These are phyloP conservation scores for Zymoseptoria crescenta DNA, from an alignment of 2,329 filamentous ascomycete genomes.

Conservation along the genomic window DNA sequence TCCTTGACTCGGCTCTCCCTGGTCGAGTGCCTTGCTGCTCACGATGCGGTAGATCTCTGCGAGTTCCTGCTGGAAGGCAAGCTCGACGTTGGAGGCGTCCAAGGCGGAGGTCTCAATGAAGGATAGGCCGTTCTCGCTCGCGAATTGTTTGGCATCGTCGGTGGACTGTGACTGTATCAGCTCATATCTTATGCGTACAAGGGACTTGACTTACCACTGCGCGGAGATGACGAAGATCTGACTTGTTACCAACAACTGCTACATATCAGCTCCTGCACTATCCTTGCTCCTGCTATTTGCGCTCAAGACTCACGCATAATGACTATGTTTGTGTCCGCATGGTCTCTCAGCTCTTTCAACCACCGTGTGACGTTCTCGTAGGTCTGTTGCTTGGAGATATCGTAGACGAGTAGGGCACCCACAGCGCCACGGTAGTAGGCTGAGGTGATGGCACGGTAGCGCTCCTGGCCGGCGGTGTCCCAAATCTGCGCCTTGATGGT, in stretches of 20 bases:
- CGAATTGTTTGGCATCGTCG: constrained; percentile 96
- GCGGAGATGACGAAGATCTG: constrained; percentile 96
- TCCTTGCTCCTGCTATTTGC: not conserved
- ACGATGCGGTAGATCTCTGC: constrained; percentile 99
- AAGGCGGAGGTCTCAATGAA: constrained; percentile 99
- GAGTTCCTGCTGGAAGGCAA: constrained; percentile 97
- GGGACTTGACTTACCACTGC: constrained; percentile 50
- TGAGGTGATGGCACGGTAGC: constrained; percentile 97
- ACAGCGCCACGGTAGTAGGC: constrained; percentile 98
- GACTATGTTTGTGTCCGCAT: constrained; percentile 89
- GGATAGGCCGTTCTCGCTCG: constrained; percentile 68
- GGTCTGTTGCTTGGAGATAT: constrained; percentile 20
- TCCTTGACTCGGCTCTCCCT: constrained; percentile 72
- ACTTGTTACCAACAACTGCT: constrained; percentile 72
- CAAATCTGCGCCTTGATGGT: constrained; percentile 99
- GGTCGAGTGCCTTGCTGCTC: constrained; percentile 92
- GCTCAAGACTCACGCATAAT: not conserved
- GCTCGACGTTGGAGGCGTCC: constrained; percentile 97
- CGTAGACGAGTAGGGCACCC: constrained; percentile 93
- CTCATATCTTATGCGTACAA: not conserved
- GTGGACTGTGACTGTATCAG: constrained; percentile 50
- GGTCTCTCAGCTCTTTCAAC: constrained; percentile 96
- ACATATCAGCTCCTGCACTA: not conserved
- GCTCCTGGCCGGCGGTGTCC: constrained; percentile 98
- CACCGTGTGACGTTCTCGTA: constrained; percentile 64